Evolutionary conservation across 352 stramenopile species (phyloP).

Genomic region (Elongisporangium senticosum): DNA sequence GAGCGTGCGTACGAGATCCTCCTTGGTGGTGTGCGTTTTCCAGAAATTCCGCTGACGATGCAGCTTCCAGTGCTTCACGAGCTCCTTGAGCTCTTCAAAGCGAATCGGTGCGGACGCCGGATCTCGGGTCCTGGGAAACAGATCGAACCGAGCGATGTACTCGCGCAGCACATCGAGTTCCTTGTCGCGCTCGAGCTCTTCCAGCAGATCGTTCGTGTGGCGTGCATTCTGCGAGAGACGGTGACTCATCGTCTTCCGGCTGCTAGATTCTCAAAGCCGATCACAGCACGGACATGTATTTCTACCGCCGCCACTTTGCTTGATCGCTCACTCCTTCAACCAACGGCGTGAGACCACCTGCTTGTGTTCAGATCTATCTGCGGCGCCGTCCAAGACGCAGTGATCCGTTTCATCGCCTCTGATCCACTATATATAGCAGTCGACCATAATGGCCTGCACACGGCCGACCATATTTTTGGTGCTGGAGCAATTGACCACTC

Average conservation of each 20-base stretch:
- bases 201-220: slow-evolving; percentile 72
- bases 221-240: slow-evolving; percentile 76
- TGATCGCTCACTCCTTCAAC: neutral
- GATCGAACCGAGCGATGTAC: slow-evolving; percentile 74
- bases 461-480: neutral
- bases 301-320: neutral
- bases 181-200: slow-evolving; percentile 85
- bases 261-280: neutral
- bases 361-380: neutral
- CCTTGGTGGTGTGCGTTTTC: slow-evolving; percentile 86
- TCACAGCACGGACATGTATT: neutral
- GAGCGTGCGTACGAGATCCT: slow-evolving; percentile 80
- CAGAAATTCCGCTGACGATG: slow-evolving; percentile 88
- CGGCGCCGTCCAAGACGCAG: neutral
- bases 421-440: neutral
- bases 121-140: slow-evolving; percentile 76
- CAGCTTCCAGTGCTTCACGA: slow-evolving; percentile 88
- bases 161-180: slow-evolving; percentile 80
- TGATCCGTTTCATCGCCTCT: slow-evolving; percentile 6
- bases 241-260: slow-evolving; percentile 52
- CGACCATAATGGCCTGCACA: neutral
- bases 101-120: slow-evolving; percentile 71
- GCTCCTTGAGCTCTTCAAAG: slow-evolving; percentile 89
- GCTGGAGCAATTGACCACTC: neutral
- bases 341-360: neutral